A percentile compares a stretch with the other conserved stretches of the same genome.
phyloP scores from a whole-genome alignment of 371 early-diverging fungal species.

The Mortierella sp. region DNA sequence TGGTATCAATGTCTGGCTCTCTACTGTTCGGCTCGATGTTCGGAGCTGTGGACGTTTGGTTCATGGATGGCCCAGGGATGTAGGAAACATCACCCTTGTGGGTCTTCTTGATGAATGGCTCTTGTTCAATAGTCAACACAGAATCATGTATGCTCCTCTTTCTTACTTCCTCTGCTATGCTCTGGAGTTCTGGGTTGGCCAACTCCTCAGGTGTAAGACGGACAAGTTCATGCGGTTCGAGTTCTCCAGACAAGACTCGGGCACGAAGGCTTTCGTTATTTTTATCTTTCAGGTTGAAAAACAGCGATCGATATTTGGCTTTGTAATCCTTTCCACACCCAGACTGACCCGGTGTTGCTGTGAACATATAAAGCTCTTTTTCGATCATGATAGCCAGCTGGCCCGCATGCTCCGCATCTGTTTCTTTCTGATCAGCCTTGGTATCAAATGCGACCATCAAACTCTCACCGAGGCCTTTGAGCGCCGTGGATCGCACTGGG shows the following conservation, averaged over 20 bases:
- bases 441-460: conserved; percentile 37
- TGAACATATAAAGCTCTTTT: conserved; percentile 48
- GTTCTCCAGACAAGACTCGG: conserved; percentile 74
- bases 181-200: conserved; percentile 80
- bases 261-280: conserved; percentile 75
- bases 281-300: conserved; percentile 83
- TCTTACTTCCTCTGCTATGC: conserved; percentile 71
- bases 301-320: conserved; percentile 77
- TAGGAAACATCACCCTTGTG: conserved; percentile 77
- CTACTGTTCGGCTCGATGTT: neutral
- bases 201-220: conserved; percentile 81
- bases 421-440: conserved; percentile 10
- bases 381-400: conserved; percentile 35
- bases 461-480: conserved; percentile 64
- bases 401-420: conserved; percentile 20
- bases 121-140: conserved; percentile 66
- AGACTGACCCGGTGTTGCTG: conserved; percentile 48
- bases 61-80: conserved; percentile 54
- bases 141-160: conserved; percentile 73
- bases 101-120: conserved; percentile 76
- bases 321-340: conserved; percentile 75
- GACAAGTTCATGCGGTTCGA: conserved; percentile 72
- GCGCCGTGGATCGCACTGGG: conserved; percentile 67
- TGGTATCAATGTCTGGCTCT: neutral
- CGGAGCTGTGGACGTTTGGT: neutral